These are phyloP conservation scores for Torulaspora delbrueckii DNA, from an alignment of 805 yeast genomes.

Conservation along the genomic window DNA sequence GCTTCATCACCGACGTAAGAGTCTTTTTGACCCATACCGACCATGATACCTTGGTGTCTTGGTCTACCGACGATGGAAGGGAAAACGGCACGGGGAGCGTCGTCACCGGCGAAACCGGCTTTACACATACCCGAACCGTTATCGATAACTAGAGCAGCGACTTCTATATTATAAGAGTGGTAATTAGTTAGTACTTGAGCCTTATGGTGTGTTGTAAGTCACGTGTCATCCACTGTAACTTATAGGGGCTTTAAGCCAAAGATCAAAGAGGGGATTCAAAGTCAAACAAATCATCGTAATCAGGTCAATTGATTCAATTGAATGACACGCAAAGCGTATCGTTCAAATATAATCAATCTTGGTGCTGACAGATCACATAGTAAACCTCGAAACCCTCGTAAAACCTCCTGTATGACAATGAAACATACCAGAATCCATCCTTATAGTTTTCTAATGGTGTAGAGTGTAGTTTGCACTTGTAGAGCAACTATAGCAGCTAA, in stretches of 20 bases:
- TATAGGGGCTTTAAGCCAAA: background rate
- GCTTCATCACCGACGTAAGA: slow-evolving; percentile 99
- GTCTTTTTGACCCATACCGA: slow-evolving; percentile 99
- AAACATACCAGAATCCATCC: slow-evolving; percentile 38
- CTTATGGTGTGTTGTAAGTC: background rate
- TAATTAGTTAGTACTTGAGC: slow-evolving; percentile 8
- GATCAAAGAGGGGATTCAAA: no score
- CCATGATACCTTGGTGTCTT: slow-evolving; percentile 99
- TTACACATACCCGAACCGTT: slow-evolving; percentile 99
- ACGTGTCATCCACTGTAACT: background rate
- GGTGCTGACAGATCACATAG: no score
- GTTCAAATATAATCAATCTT: background rate
- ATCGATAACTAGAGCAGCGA: slow-evolving; percentile 73
- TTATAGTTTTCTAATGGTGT: slow-evolving; percentile 13
- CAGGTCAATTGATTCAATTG: background rate
- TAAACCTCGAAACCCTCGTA: background rate
- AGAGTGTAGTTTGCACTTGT: slow-evolving; percentile 8
- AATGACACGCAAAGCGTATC: background rate
- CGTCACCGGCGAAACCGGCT: slow-evolving; percentile 99
- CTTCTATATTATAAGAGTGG: slow-evolving; percentile 25
- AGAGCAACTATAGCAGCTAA: slow-evolving; percentile 10
- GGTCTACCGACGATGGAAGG: slow-evolving; percentile 99
- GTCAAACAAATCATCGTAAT: no score
- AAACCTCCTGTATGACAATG: background rate
- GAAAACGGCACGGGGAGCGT: slow-evolving; percentile 99